phyloP scores from a whole-genome alignment of 345 rosid genomes.

The Lepidium aucheri region DNA sequence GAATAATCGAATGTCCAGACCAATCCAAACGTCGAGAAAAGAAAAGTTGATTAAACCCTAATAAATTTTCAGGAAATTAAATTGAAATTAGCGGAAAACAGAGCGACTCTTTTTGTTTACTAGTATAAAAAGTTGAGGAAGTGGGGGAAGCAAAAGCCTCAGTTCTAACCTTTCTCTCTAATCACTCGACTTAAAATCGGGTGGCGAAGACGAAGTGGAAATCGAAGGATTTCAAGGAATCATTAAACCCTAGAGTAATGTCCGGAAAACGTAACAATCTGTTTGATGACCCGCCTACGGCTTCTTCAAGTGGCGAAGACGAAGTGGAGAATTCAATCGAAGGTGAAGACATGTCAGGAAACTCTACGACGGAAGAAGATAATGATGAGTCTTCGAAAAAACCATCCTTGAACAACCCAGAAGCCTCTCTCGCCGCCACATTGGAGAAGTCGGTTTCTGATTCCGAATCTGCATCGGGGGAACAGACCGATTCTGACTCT shows the following conservation, averaged over 20 bases:
- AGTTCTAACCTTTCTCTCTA: neutral
- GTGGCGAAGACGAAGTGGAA: no score
- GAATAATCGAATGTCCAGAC: no score
- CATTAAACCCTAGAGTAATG: conserved; percentile 12
- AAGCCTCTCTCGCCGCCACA: neutral
- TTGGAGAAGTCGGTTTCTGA: conserved; percentile 3
- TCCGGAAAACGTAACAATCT: conserved; percentile 2
- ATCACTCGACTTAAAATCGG: neutral
- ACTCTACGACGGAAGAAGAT: neutral
- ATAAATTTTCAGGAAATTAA: neutral
- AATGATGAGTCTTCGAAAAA: neutral
- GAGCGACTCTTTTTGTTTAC: neutral
- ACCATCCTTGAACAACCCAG: neutral
- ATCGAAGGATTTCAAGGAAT: no score
- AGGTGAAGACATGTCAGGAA: neutral
- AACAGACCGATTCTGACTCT: conserved; percentile 29
- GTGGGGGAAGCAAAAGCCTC: neutral
- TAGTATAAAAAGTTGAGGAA: neutral
- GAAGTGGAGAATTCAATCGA: conserved; percentile 6
- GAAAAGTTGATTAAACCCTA: neutral
- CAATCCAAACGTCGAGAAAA: neutral
- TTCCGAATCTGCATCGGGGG: conserved; percentile 17
- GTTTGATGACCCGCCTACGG: conserved; percentile 22
- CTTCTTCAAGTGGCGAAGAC: conserved; percentile 24
- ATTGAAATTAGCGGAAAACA: neutral